Conservation (phyloP, 495 filamentous ascomycete genomes). For the Daldinia grandis region DNA sequence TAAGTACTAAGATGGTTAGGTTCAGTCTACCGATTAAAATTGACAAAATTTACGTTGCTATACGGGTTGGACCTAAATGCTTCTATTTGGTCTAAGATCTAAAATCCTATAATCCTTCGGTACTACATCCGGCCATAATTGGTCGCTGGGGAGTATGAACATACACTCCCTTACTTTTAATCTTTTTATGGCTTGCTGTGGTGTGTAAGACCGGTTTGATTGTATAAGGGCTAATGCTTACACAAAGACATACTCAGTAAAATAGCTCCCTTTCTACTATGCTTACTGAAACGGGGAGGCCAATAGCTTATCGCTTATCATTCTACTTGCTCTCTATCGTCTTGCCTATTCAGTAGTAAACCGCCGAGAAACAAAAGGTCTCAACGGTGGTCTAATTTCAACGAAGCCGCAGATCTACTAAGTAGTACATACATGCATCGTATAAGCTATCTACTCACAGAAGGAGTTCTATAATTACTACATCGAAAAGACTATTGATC, state of each 20-base stretch:
- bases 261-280: conserved; percentile 1
- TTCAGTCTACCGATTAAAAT: conserved; percentile 7
- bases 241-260: conserved; percentile 15
- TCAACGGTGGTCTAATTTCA: conserved; percentile 4
- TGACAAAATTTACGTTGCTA: conserved; percentile 6
- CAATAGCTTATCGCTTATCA: conserved; percentile 5
- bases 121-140: conserved; percentile 10
- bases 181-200: conserved; percentile 12
- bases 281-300: conserved; percentile 22
- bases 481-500: not conserved
- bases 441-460: conserved; percentile 18
- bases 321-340: not conserved
- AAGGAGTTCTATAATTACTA: conserved; percentile 5
- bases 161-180: not conserved
- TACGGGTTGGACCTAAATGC: conserved; percentile 1
- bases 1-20: not conserved
- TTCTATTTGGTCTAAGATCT: conserved; percentile 17
- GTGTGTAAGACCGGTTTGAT: not conserved
- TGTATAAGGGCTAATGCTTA: conserved; percentile 9
- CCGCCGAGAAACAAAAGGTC: conserved; percentile 7
- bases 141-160: not conserved
- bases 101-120: conserved; percentile 28
- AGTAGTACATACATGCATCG: conserved; percentile 4
- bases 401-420: conserved; percentile 11
- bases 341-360: conserved; percentile 24